Evolutionary conservation across 139 green algal species (phyloP).

Genomic region (Chlorella sp.): DNA sequence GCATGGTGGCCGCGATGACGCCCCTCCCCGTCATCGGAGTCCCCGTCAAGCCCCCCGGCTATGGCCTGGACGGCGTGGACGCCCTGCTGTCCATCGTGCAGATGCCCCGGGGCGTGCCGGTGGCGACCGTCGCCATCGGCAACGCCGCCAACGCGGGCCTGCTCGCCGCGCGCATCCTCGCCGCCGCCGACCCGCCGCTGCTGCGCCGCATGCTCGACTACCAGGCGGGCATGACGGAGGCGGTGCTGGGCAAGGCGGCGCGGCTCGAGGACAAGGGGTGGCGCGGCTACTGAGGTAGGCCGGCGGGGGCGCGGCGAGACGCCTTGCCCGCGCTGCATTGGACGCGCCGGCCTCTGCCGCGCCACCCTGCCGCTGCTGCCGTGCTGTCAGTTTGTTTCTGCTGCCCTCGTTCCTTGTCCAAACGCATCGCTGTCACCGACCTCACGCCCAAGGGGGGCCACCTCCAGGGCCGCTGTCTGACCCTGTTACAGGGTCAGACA

Average conservation of each 20-base stretch:
- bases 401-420: too few species aligned
- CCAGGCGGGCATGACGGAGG: conserved; percentile 62
- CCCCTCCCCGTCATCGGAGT: conserved; percentile 97
- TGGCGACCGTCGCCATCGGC: conserved; percentile 97
- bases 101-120: conserved; percentile 96
- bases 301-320: too few species aligned
- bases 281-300: conserved; percentile 61
- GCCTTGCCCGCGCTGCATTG: too few species aligned
- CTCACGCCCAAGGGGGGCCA: too few species aligned
- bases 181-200: conserved; percentile 52
- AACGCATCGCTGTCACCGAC: too few species aligned
- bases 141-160: conserved; percentile 96
- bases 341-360: too few species aligned
- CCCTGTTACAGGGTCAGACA: too few species aligned
- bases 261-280: conserved; percentile 72
- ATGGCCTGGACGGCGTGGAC: conserved; percentile 94
- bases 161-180: conserved; percentile 90
- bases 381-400: too few species aligned
- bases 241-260: conserved; percentile 75
- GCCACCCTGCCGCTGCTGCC: too few species aligned
- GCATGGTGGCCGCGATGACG: conserved; percentile 97
- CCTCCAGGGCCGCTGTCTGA: too few species aligned
- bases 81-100: conserved; percentile 93
- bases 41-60: conserved; percentile 81
- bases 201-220: conserved; percentile 70